A percentile compares a stretch with the other conserved stretches of the same genome.
Conservation (phyloP, 164 flowering plant genomes). For the Dillenia turbinata region DNA sequence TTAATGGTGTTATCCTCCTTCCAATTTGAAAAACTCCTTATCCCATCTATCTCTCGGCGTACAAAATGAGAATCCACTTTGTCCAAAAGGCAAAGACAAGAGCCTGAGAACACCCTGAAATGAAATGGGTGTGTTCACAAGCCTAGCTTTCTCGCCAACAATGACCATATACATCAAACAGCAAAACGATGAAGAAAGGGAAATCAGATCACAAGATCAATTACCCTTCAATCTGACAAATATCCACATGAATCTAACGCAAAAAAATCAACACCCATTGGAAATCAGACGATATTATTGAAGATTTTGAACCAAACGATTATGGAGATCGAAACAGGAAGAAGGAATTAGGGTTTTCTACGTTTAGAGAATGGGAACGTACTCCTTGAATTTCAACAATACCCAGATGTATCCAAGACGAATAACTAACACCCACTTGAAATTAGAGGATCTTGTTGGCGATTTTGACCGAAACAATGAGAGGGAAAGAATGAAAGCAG, state of each 20-base stretch:
- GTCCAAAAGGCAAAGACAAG: conserved; percentile 21
- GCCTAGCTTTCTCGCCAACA: conserved; percentile 29
- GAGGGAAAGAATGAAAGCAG: too few species aligned
- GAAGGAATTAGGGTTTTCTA: not conserved
- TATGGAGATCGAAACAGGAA: not conserved
- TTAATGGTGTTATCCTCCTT: conserved; percentile 42
- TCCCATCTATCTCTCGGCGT: conserved; percentile 77
- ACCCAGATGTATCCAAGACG: too few species aligned
- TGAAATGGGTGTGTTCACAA: conserved; percentile 34
- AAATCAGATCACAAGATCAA: conserved; percentile 6
- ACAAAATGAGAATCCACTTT: conserved; percentile 37
- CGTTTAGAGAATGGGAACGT: not conserved
- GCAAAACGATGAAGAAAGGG: not conserved
- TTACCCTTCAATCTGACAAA: conserved; percentile 10
- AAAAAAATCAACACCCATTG: conserved; percentile 11
- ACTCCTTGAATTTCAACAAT: too few species aligned
- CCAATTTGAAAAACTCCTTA: conserved; percentile 61
- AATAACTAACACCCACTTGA: too few species aligned
- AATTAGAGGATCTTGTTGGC: too few species aligned
- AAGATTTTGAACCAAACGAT: not conserved
- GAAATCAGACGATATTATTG: too few species aligned
- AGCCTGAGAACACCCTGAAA: conserved; percentile 47
- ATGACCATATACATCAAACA: conserved; percentile 49
- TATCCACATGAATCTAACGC: conserved; percentile 10
- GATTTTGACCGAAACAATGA: too few species aligned